These are phyloP conservation scores for Lecanicillium sp. DNA, from an alignment of 2,329 filamentous ascomycete species.

Conservation along the genomic window DNA sequence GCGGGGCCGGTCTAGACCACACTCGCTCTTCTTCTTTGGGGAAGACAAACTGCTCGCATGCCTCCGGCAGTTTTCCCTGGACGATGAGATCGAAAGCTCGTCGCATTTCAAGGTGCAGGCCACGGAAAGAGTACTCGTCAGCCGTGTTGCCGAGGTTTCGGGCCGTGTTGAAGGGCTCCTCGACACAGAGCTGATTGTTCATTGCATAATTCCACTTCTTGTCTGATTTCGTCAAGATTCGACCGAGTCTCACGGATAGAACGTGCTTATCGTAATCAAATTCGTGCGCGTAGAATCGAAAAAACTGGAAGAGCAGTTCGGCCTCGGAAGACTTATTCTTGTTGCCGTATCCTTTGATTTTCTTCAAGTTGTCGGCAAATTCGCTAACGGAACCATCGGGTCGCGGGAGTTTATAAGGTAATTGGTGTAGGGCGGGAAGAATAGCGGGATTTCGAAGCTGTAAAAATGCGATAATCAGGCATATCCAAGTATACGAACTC, in stretches of 20 bases:
- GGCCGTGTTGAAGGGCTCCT: constrained; percentile 88
- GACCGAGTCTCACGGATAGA: constrained; percentile 78
- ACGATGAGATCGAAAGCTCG: constrained; percentile 80
- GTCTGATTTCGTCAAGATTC: constrained; percentile 69
- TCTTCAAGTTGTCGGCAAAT: constrained; percentile 81
- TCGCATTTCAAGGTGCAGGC: constrained; percentile 82
- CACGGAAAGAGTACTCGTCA: constrained; percentile 88
- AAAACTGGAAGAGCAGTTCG: constrained; percentile 89
- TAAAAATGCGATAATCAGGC: constrained; percentile 92
- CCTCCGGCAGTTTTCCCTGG: constrained; percentile 71
- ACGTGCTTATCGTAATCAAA: constrained; percentile 82
- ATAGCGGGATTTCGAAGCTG: constrained; percentile 81
- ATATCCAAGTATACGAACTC: constrained; percentile 99
- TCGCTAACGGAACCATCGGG: constrained; percentile 63
- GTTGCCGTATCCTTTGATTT: constrained; percentile 65
- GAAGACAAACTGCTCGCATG: constrained; percentile 82
- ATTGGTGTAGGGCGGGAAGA: constrained; percentile 76
- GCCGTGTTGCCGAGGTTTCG: constrained; percentile 94
- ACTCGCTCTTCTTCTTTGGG: constrained; percentile 72
- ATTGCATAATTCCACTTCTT: constrained; percentile 80
- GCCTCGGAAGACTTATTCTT: constrained; percentile 79
- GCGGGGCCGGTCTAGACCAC: constrained; percentile 50
- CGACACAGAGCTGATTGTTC: constrained; percentile 85
- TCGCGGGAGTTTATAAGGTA: constrained; percentile 41
- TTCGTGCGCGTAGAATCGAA: constrained; percentile 89